Percentiles rank a stretch among this genome's conserved stretches.
These are phyloP conservation scores for Priceomyces medius DNA, from an alignment of 805 yeast genomes.

Conservation along the genomic window DNA sequence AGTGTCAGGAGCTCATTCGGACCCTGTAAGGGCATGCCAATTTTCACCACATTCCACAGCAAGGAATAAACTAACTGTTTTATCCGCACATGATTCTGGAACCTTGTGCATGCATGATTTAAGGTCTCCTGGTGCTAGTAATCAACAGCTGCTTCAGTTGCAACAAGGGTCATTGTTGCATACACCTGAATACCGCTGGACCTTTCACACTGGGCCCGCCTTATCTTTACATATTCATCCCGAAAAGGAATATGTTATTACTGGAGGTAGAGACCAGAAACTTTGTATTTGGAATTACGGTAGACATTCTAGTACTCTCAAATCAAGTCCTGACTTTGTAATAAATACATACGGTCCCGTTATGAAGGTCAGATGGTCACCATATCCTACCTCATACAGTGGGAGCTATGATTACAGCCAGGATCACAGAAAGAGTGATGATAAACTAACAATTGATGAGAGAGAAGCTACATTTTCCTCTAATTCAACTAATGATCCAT, in stretches of 20 bases:
- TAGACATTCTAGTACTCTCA: conserved; percentile 18
- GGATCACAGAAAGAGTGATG: conserved; percentile 18
- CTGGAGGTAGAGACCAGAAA: conserved; percentile 91
- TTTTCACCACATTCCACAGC: conserved; percentile 49
- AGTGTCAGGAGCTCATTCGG: conserved; percentile 56
- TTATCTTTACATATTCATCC: conserved; percentile 88
- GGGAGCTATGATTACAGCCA: conserved; percentile 9
- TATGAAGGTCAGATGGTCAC: conserved; percentile 67
- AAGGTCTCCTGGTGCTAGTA: conserved; percentile 33
- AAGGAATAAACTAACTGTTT: conserved; percentile 48
- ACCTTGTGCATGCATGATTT: conserved; percentile 83
- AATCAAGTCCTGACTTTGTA: conserved; percentile 60
- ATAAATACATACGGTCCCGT: conserved; percentile 78
- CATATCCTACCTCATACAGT: conserved; percentile 15
- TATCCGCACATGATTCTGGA: conserved; percentile 88
- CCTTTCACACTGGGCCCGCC: conserved; percentile 92
- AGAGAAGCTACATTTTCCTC: conserved; percentile 17
- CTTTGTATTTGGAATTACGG: conserved; percentile 69
- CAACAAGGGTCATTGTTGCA: conserved; percentile 9
- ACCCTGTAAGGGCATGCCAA: conserved; percentile 62
- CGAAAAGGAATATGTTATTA: conserved; percentile 70
- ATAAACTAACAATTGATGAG: conserved; percentile 18
- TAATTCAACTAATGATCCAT: conserved; percentile 16
- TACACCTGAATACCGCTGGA: conserved; percentile 72
- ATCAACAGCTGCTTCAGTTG: conserved; percentile 7